Evolutionary conservation across 1,284 basidiomycete species (phyloP).

Genomic region (Irpex rosettiformis): DNA sequence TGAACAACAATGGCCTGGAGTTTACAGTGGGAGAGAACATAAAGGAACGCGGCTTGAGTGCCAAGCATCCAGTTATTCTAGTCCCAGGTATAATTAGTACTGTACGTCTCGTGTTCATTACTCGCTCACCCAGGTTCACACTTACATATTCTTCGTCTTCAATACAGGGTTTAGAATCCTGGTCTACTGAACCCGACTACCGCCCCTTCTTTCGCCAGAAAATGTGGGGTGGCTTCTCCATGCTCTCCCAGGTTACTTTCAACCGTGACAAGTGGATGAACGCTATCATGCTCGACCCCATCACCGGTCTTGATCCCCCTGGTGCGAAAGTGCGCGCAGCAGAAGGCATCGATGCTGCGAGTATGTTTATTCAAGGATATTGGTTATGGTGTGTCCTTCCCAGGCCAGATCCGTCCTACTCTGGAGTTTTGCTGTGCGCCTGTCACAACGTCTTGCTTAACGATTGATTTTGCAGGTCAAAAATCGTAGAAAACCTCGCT

Average conservation of each 20-base stretch:
- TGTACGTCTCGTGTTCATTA: constrained; percentile 35
- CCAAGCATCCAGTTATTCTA: constrained; percentile 76
- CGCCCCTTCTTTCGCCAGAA: constrained; percentile 81
- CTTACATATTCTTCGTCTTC: neutral
- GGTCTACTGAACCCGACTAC: constrained; percentile 80
- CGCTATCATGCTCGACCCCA: constrained; percentile 87
- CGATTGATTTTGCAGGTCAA: constrained; percentile 55
- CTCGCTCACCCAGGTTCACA: neutral
- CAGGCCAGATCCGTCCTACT: no score
- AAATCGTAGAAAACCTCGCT: constrained; percentile 92
- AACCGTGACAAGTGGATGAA: constrained; percentile 87
- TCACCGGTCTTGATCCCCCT: constrained; percentile 89
- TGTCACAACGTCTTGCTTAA: neutral
- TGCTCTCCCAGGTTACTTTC: constrained; percentile 85
- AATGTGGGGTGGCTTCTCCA: constrained; percentile 83
- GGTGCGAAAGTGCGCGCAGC: constrained; percentile 91
- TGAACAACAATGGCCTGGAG: constrained; percentile 79
- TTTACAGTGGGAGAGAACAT: constrained; percentile 81
- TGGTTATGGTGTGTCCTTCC: constrained; percentile 85
- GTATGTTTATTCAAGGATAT: constrained; percentile 90
- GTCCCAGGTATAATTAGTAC: constrained; percentile 81
- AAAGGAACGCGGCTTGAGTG: constrained; percentile 61
- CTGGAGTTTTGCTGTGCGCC: neutral
- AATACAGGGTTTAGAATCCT: constrained; percentile 73
- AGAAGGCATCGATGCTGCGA: constrained; percentile 88